Conservation (phyloP, 805 yeast genomes). For the Candida piceae region DNA sequence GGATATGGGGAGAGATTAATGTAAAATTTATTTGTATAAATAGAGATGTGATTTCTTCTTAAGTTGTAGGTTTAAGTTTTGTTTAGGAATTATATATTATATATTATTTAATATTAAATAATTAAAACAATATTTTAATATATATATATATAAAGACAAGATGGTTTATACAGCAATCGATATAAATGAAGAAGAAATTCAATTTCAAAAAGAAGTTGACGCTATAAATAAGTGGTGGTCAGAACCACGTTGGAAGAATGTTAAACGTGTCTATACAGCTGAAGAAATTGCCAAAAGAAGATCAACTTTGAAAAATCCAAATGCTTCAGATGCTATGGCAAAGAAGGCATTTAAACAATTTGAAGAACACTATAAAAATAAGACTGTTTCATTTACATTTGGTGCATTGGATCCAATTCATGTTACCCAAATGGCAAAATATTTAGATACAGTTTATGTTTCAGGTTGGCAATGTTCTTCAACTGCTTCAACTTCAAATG, state of each 20-base stretch:
- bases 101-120: too few relatives aligned
- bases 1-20: too few relatives aligned
- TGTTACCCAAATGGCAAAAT: conserved; percentile 94
- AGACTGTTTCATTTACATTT: conserved; percentile 80
- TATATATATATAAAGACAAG: too few relatives aligned
- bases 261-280: conserved; percentile 83
- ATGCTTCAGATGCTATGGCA: conserved; percentile 76
- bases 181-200: conserved; percentile 55
- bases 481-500: conserved; percentile 95
- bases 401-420: conserved; percentile 97
- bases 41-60: too few relatives aligned
- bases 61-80: too few relatives aligned
- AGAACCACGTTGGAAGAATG: conserved; percentile 83
- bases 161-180: conserved; percentile 55
- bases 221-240: conserved; percentile 89
- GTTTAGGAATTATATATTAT: too few relatives aligned
- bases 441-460: conserved; percentile 86
- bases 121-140: too few relatives aligned
- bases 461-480: conserved; percentile 99
- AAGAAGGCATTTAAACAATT: conserved; percentile 72
- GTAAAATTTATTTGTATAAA: too few relatives aligned
- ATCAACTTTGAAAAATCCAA: conserved; percentile 67
- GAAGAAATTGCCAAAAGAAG: conserved; percentile 88
- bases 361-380: conserved; percentile 63
- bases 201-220: conserved; percentile 62